Percentiles rank a stretch among this genome's conserved stretches.
phyloP scores from a whole-genome alignment of 371 early-diverging fungal genomes.

The Mucor plumbeus region DNA sequence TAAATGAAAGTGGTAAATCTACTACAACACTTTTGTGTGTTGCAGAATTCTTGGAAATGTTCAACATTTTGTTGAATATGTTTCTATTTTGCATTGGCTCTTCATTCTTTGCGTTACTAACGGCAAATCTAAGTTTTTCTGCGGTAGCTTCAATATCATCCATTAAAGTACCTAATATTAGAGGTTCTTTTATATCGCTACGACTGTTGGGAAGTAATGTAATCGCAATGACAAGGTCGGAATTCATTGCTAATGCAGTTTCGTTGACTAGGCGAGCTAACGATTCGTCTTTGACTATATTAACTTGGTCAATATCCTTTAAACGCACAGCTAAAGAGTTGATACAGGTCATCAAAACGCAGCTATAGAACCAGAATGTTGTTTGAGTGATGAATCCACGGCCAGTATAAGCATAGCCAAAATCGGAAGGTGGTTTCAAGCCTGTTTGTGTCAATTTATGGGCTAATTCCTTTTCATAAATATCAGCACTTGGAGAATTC shows the following conservation, averaged over 20 bases:
- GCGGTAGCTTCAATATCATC: conserved; percentile 35
- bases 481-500: conserved; percentile 4
- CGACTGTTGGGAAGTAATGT: conserved; percentile 6
- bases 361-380: conserved; percentile 52
- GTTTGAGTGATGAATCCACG: conserved; percentile 46
- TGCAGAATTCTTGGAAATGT: background rate
- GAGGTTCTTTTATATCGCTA: conserved; percentile 26
- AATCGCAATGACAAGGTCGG: conserved; percentile 16
- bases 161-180: conserved; percentile 27
- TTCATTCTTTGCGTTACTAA: conserved; percentile 38
- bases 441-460: conserved; percentile 5
- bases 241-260: conserved; percentile 13
- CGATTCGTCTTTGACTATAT: conserved; percentile 30
- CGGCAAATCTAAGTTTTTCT: conserved; percentile 39
- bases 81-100: conserved; percentile 34
- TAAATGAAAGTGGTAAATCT: conserved; percentile 18
- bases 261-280: conserved; percentile 9
- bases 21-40: conserved; percentile 23
- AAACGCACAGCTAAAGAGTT: conserved; percentile 41
- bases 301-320: conserved; percentile 38
- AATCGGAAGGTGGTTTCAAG: conserved; percentile 22
- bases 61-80: conserved; percentile 25
- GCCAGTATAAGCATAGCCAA: conserved; percentile 46
- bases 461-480: conserved; percentile 17
- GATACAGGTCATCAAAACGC: conserved; percentile 41